Percentiles rank a stretch among this genome's conserved stretches.
These are phyloP conservation scores for Dioscorea zingiberensis DNA, from an alignment of 106 monocot genomes.

Conservation along the genomic window DNA sequence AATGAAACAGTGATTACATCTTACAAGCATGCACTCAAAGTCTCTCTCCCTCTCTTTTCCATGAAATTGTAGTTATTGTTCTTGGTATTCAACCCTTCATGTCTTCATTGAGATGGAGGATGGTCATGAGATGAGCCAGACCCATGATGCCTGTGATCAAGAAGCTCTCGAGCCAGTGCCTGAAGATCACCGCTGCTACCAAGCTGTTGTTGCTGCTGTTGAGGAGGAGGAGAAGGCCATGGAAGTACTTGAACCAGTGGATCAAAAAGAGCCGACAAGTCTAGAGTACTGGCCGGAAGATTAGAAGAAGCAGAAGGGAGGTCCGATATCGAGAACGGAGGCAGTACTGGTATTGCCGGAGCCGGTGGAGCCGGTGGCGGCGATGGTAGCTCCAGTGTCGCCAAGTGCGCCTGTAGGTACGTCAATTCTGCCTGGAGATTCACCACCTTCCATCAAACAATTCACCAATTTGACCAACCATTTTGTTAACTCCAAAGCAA, in stretches of 20 bases:
- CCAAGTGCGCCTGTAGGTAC: conserved; percentile 78
- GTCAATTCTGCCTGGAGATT: conserved; percentile 81
- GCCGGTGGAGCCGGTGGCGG: conserved; percentile 50
- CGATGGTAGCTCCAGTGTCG: conserved; percentile 68
- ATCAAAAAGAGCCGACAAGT: conserved; percentile 76
- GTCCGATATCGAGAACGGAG: conserved; percentile 63
- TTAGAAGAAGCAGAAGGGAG: conserved; percentile 44
- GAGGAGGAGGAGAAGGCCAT: conserved; percentile 17
- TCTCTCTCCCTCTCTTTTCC: no score
- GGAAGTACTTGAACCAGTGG: conserved; percentile 24
- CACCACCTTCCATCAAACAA: conserved; percentile 38
- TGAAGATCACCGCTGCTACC: conserved; percentile 39
- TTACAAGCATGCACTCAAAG: no score
- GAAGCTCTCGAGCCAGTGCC: conserved; percentile 53
- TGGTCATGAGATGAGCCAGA: conserved; percentile 6
- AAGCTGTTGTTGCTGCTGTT: conserved; percentile 20
- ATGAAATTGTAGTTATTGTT: no score
- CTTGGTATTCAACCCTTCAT: no score
- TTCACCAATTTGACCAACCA: background rate
- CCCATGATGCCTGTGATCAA: conserved; percentile 26
- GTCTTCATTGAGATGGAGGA: conserved; percentile 19
- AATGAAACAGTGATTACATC: no score
- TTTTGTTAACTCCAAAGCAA: background rate
- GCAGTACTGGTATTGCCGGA: conserved; percentile 10
- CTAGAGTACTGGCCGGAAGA: conserved; percentile 27